Evolutionary conservation across 106 monocot species (phyloP), one percentile per base, ranked within the genome.

Genomic region (Dendrobium huoshanense): DNA sequence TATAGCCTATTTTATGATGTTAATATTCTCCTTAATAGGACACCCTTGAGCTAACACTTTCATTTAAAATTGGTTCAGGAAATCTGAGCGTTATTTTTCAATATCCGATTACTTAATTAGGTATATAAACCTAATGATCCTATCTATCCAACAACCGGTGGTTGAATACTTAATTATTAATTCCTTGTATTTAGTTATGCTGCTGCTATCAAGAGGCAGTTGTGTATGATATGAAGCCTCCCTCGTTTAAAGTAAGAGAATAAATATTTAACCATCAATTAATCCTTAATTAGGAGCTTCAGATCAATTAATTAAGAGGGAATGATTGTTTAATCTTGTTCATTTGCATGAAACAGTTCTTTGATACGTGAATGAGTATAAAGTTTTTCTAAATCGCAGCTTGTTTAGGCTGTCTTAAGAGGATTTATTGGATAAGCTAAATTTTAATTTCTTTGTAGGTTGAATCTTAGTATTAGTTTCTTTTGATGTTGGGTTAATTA

Each of bases 141-240:
- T 41, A 43, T 18, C 74, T 45, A 41, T 44, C 74, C 44, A 75
- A 41, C 74, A 43, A 75, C 74, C 9, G 74, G 74, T 75, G 43
- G 74, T 43, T 75, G 43, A 18, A 44, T 44, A 7, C 13, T 75
- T 72, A 72, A 72, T 33, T 72, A 72, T 72, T 72, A 72, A 27
- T 65, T 65, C 24, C 64, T 22, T 65, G 25, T 65, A 65, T 61
- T 22, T 61, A 61, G 61, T 22, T 61, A 61, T 61, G 61, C 6
- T n/a, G n/a, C 61, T 61, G 22, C 25, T n/a, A 25, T 15, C 24
- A 22, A 24, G 25, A 25, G 64, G 24, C 64, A n/a, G 24, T 22
- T 13, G 51, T 51, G 51, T 13, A 51, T 51, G 16, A 51, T 15
- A 51, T 13, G 51, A 51, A 51, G 51, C 51, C 51, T 13, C 13